Conservation (phyloP, 768 basidiomycete species). For the Rhodotorula kratochvilovae region DNA sequence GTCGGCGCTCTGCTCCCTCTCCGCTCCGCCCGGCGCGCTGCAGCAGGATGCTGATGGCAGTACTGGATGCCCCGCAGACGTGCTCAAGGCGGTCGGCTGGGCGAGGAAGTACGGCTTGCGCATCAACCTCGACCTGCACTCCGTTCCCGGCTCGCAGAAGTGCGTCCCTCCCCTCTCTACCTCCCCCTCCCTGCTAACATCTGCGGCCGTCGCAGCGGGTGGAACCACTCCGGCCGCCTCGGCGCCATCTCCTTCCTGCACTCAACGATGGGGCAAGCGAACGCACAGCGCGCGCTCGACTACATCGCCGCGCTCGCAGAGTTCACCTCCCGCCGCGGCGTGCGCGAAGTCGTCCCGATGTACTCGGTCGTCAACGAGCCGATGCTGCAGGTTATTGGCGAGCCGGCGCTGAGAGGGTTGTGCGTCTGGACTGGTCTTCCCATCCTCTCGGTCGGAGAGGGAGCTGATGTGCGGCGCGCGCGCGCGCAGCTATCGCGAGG, state of each 20-base stretch:
- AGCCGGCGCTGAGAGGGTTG: constrained; percentile 45
- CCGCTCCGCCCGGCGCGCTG: neutral
- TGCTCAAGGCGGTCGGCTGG: constrained; percentile 88
- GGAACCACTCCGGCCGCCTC: constrained; percentile 88
- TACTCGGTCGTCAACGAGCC: constrained; percentile 88
- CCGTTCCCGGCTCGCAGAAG: constrained; percentile 67
- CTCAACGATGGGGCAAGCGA: constrained; percentile 69
- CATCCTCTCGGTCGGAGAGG: neutral
- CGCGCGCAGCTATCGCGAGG: constrained; percentile 67
- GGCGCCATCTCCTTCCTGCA: constrained; percentile 72
- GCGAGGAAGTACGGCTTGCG: constrained; percentile 93
- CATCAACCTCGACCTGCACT: constrained; percentile 83
- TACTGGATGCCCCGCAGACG: constrained; percentile 49
- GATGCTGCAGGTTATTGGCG: constrained; percentile 58
- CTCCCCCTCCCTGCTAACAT: neutral
- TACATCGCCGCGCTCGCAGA: constrained; percentile 81
- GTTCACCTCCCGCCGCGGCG: constrained; percentile 58
- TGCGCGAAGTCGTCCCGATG: constrained; percentile 65
- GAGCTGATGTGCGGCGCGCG: no score
- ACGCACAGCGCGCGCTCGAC: constrained; percentile 82
- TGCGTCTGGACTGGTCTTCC: constrained; percentile 1
- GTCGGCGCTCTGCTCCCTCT: constrained; percentile 42
- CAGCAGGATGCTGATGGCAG: no score
- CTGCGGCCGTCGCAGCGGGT: constrained; percentile 56
- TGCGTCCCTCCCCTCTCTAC: neutral